phyloP scores from a whole-genome alignment of 305 asterid genomes.

The Fraxinus sp. region DNA sequence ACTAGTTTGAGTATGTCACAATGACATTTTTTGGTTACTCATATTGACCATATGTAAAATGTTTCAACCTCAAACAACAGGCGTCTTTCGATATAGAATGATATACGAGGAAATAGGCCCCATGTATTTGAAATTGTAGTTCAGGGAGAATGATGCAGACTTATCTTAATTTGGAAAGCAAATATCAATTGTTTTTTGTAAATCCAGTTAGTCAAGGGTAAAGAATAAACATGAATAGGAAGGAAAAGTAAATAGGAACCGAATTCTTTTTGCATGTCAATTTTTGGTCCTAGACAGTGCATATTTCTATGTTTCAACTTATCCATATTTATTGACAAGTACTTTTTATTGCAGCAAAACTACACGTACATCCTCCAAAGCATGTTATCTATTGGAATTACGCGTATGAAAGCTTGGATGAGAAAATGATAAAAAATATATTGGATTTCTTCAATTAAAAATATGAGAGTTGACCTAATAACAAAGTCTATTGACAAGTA shows the following conservation, averaged over 20 bases:
- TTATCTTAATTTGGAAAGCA: constrained; percentile 6
- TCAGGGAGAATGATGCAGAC: neutral
- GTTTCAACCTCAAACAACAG: neutral
- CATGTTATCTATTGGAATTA: neutral
- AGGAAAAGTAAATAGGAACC: neutral
- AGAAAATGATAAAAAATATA: constrained; percentile 52
- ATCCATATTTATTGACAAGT: neutral
- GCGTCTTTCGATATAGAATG: neutral
- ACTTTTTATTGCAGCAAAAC: neutral
- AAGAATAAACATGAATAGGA: neutral
- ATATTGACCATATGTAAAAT: neutral
- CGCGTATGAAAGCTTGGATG: constrained; percentile 60
- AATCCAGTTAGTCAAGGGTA: neutral
- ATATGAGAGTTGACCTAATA: constrained; percentile 83
- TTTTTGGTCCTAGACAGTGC: neutral
- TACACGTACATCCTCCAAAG: neutral
- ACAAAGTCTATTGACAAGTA: constrained; percentile 62
- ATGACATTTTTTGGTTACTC: constrained; percentile 3
- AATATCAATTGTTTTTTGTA: neutral
- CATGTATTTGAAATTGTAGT: neutral
- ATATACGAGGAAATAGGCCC: neutral
- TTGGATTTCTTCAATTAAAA: constrained; percentile 68
- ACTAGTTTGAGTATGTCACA: constrained; percentile 8
- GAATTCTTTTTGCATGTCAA: neutral
- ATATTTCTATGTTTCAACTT: constrained; percentile 15